A percentile compares a stretch with the other conserved stretches of the same genome.
Conservation (phyloP, 1,139 yeast species). For the Arxiozyma bovina region DNA sequence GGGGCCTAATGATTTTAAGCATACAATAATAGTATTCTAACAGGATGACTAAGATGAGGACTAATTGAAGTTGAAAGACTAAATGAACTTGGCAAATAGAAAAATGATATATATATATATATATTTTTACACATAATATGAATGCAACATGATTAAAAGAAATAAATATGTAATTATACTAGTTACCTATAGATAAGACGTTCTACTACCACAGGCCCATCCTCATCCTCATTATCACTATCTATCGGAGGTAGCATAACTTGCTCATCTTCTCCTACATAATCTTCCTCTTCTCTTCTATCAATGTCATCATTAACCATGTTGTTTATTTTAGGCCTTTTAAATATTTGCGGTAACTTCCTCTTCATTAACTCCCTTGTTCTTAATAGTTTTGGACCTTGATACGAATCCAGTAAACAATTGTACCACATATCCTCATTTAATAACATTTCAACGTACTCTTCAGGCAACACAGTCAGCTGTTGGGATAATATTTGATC, state of each 20-base stretch:
- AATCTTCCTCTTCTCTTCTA: neutral
- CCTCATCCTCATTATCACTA: constrained; percentile 16
- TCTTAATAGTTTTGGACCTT: constrained; percentile 1
- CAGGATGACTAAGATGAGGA: no score
- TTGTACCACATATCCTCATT: constrained; percentile 15
- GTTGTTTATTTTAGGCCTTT: neutral
- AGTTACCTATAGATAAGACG: neutral
- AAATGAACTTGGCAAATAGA: no score
- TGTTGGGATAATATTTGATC: constrained; percentile 29
- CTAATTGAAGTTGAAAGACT: no score
- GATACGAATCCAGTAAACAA: constrained; percentile 12
- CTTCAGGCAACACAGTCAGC: constrained; percentile 33
- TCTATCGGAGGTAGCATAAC: constrained; percentile 4
- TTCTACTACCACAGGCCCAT: constrained; percentile 16
- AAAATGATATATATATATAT: no score
- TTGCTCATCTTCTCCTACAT: neutral
- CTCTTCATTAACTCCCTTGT: neutral
- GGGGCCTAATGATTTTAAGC: no score
- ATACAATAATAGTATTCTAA: no score
- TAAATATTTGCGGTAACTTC: neutral
- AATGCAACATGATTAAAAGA: no score
- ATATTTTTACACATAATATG: no score
- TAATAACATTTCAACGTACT: constrained; percentile 30
- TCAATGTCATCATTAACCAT: neutral
- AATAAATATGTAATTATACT: neutral